phyloP scores from a whole-genome alignment of 2,329 filamentous ascomycete species.

The Botrytis galanthina region DNA sequence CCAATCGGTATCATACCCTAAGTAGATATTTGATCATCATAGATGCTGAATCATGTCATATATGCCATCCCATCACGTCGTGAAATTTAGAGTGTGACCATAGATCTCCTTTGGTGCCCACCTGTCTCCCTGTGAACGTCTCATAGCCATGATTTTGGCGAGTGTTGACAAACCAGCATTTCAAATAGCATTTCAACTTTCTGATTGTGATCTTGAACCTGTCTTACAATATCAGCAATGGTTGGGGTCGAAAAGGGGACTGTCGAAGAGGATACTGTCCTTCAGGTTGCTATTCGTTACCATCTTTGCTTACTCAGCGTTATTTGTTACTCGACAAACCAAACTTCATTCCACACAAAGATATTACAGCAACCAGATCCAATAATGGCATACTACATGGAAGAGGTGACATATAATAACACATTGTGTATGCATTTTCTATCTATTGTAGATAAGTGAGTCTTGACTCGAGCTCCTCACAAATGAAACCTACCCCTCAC shows the following conservation, averaged over 20 bases:
- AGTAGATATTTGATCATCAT: neutral
- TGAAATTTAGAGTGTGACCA: neutral
- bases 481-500: neutral
- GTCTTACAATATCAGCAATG: neutral
- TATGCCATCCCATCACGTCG: neutral
- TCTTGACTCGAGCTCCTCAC: neutral
- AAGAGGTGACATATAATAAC: neutral
- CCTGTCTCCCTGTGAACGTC: neutral
- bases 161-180: too few species aligned
- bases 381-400: neutral
- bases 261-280: neutral
- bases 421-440: neutral
- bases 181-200: neutral
- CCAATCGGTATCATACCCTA: neutral
- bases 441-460: neutral
- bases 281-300: neutral
- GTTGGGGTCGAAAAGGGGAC: neutral
- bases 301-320: neutral
- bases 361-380: neutral
- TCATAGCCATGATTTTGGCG: neutral
- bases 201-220: neutral
- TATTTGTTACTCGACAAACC: neutral
- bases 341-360: neutral
- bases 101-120: neutral
- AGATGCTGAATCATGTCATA: neutral